These are phyloP conservation scores for Chaetomiaceae sp. DNA, from an alignment of 2,329 filamentous ascomycete genomes.

Conservation along the genomic window DNA sequence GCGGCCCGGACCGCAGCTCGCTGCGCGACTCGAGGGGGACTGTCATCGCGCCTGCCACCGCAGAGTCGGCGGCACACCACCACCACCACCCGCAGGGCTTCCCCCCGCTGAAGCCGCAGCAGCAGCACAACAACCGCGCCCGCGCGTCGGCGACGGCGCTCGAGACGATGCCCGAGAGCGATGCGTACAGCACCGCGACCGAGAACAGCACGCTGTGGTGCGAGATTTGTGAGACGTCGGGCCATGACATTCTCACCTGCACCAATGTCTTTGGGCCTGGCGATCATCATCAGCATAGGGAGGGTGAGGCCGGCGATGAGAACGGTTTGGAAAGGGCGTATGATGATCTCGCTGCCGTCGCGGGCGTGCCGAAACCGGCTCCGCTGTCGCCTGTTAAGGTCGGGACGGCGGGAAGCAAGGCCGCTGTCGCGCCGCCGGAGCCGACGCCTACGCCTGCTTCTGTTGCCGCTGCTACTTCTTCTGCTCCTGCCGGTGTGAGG, in stretches of 20 bases:
- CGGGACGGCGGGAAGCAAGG: constrained; percentile 21
- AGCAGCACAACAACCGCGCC: constrained; percentile 25
- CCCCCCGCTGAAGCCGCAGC: constrained; percentile 13
- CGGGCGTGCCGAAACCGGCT: constrained; percentile 40
- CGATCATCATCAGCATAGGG: constrained; percentile 26
- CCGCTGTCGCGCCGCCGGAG: constrained; percentile 9
- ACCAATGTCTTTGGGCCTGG: constrained; percentile 75
- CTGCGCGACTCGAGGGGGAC: constrained; percentile 64
- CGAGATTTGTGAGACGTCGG: constrained; percentile 88
- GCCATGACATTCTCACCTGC: constrained; percentile 92
- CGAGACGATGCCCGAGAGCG: constrained; percentile 67
- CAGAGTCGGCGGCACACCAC: constrained; percentile 34
- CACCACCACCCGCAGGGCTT: constrained; percentile 35
- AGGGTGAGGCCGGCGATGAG: constrained; percentile 20
- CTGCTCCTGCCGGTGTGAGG: constrained; percentile 32
- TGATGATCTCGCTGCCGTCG: constrained; percentile 26
- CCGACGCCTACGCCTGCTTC: constrained; percentile 25
- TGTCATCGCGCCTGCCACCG: constrained; percentile 52
- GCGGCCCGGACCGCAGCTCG: constrained; percentile 50
- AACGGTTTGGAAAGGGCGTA: constrained; percentile 1
- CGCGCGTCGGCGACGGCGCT: constrained; percentile 51
- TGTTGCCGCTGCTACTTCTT: constrained; percentile 32
- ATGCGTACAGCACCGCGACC: constrained; percentile 64
- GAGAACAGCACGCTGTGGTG: constrained; percentile 79
- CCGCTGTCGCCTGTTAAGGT: constrained; percentile 51